Evolutionary conservation across 2,329 filamentous ascomycete genomes (phyloP), one percentile per base, ranked within the genome.

Genomic region (Aspergillus fijiensis): DNA sequence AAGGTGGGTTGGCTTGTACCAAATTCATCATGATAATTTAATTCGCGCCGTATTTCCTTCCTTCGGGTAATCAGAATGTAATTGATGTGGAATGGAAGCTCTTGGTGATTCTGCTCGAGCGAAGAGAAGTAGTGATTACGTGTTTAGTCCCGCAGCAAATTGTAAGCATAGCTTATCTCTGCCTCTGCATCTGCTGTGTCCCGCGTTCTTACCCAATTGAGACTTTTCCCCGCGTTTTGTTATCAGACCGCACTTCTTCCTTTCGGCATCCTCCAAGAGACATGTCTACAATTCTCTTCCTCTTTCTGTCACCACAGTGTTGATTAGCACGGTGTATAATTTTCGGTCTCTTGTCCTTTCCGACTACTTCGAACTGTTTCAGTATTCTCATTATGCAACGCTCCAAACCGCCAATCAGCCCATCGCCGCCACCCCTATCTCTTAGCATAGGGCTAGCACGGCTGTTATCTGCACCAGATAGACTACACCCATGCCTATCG

Each of bases 401-500:
- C 39, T 45, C 39, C 19, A 19, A 45, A 19, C 39, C 16, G 14
- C 16, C 16, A 45, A 45, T 45, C 39, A 45, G 39, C 39, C 39
- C 39, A 16, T n/a, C 39, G 39, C 39, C 39, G 39, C 39, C 39
- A 45, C n/a, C 39, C 16, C 39, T 10, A 55, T 55, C 39, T 45
- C 39, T 45, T 2, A 49, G 47, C 45, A 55, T 21, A 21, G 33
- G 25, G 39, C 53, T 48, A 21, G 45, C 51, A 47, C 45, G 53
- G 53, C 53, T 47, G 45, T 49, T 55, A 55, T 55, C 49, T 45
- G 39, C 14, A 19, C 53, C 33, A 23, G 53, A 55, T 49, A 33
- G 16, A 35, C 25, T 21, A 2, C 25, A 29, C 27, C 42, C 25
- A 31, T 55, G 47, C 53, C 45, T 55, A 55, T 55, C 53, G 16